Evolutionary conservation across 139 green algal genomes (phyloP).

Genomic region (Pseudopediastrum boryanum): DNA sequence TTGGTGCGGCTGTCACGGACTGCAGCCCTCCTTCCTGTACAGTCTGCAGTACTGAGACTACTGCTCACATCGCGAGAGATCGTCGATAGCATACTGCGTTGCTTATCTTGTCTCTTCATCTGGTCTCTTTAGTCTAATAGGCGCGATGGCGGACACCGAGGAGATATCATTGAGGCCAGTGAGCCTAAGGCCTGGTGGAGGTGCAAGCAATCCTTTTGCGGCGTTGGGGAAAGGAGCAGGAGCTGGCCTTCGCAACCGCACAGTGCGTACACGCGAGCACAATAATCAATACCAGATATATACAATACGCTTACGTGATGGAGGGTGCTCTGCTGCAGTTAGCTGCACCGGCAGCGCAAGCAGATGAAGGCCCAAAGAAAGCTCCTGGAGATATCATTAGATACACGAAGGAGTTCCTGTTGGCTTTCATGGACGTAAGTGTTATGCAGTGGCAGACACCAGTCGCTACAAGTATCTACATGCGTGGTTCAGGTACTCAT

Average conservation of each 20-base stretch:
- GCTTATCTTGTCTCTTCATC: too few relatives aligned
- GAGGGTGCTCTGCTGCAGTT: conserved; percentile 1
- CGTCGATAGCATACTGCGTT: too few relatives aligned
- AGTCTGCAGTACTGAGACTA: too few relatives aligned
- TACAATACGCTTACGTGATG: neutral
- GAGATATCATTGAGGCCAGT: conserved; percentile 56
- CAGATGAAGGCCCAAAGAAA: conserved; percentile 61
- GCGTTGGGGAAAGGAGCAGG: conserved; percentile 77
- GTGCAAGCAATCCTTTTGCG: conserved; percentile 70
- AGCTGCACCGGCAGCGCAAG: conserved; percentile 7
- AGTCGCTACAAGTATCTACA: neutral
- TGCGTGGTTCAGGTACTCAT: neutral
- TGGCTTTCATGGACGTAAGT: conserved; percentile 77
- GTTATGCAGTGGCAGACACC: neutral
- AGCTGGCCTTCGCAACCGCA: conserved; percentile 55
- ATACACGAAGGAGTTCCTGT: conserved; percentile 75
- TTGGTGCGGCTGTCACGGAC: too few relatives aligned
- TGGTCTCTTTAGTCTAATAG: too few relatives aligned
- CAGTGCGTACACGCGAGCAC: conserved; percentile 46
- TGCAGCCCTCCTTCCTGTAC: too few relatives aligned
- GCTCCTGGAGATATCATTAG: conserved; percentile 56
- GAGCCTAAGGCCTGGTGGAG: conserved; percentile 61
- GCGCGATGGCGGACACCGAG: conserved; percentile 19
- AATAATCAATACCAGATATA: neutral
- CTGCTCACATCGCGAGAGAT: too few relatives aligned